These are phyloP conservation scores for Lepiota brunneoincarnata DNA, from an alignment of 768 basidiomycete species.

Conservation along the genomic window DNA sequence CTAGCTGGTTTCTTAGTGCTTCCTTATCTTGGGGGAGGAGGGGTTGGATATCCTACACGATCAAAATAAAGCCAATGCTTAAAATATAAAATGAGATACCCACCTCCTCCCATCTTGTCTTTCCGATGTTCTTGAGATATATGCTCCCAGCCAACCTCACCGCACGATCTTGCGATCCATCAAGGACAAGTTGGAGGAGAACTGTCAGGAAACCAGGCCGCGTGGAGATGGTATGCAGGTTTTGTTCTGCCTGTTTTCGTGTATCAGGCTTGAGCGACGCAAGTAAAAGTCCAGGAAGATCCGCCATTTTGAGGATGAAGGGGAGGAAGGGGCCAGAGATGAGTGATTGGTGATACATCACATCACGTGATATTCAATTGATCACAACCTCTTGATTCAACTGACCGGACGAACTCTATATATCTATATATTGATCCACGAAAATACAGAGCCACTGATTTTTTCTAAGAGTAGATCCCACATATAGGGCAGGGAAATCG, in stretches of 20 bases:
- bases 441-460: too few relatives aligned
- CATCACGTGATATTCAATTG: background rate
- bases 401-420: too few relatives aligned
- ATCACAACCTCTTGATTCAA: too few relatives aligned
- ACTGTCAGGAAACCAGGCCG: constrained; percentile 79
- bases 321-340: constrained; percentile 7
- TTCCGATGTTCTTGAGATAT: constrained; percentile 90
- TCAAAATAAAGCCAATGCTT: background rate
- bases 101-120: constrained; percentile 87
- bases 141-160: constrained; percentile 83
- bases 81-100: constrained; percentile 18
- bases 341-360: constrained; percentile 1
- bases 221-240: constrained; percentile 59
- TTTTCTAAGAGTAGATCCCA: background rate
- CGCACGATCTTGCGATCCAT: constrained; percentile 61
- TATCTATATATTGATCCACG: too few relatives aligned
- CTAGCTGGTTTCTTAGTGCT: constrained; percentile 69
- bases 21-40: constrained; percentile 71
- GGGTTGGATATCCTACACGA: constrained; percentile 65
- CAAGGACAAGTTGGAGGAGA: constrained; percentile 76
- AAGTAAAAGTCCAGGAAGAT: constrained; percentile 66
- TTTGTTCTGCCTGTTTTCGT: constrained; percentile 80
- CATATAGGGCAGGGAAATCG: constrained; percentile 17
- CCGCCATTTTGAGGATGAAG: constrained; percentile 44
- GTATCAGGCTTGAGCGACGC: constrained; percentile 68